Conservation (phyloP, 495 filamentous ascomycete genomes). For the Delitschia confertaspora region DNA sequence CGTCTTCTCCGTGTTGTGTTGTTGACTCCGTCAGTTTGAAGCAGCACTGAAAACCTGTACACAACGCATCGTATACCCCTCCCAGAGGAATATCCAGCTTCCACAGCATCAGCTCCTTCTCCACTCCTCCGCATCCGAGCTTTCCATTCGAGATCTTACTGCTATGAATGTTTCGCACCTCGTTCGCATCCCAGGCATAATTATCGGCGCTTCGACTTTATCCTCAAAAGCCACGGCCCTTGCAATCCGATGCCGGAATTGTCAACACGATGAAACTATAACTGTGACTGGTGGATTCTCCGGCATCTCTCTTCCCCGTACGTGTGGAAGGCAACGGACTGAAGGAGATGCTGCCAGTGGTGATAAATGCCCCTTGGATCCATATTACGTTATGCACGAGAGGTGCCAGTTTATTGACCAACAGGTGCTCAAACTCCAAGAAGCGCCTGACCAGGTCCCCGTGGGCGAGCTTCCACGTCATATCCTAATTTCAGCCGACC, state of each 20-base stretch:
- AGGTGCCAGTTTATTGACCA: conserved; percentile 94
- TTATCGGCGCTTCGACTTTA: conserved; percentile 94
- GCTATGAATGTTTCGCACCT: conserved; percentile 90
- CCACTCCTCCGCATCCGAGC: conserved; percentile 80
- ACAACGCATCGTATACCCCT: conserved; percentile 76
- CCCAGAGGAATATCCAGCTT: conserved; percentile 57
- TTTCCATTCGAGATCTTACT: conserved; percentile 88
- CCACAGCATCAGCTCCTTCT: conserved; percentile 94
- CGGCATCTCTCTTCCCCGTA: conserved; percentile 71
- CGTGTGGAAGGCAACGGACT: conserved; percentile 55
- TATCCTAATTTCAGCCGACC: conserved; percentile 87
- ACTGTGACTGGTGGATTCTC: conserved; percentile 75
- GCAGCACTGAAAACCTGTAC: conserved; percentile 81
- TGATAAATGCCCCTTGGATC: conserved; percentile 83
- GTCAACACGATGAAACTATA: conserved; percentile 62
- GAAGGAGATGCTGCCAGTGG: conserved; percentile 50
- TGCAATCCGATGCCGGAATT: conserved; percentile 82
- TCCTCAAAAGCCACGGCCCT: conserved; percentile 89
- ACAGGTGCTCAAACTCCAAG: conserved; percentile 95
- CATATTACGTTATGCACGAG: conserved; percentile 92
- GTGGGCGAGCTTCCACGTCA: conserved; percentile 94
- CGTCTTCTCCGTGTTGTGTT: conserved; percentile 3
- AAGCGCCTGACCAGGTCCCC: conserved; percentile 95
- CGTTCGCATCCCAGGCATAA: conserved; percentile 91
- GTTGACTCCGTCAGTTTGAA: conserved; percentile 62